phyloP scores from a whole-genome alignment of 306 rosid genomes.

The Erythrophleum fordii region DNA sequence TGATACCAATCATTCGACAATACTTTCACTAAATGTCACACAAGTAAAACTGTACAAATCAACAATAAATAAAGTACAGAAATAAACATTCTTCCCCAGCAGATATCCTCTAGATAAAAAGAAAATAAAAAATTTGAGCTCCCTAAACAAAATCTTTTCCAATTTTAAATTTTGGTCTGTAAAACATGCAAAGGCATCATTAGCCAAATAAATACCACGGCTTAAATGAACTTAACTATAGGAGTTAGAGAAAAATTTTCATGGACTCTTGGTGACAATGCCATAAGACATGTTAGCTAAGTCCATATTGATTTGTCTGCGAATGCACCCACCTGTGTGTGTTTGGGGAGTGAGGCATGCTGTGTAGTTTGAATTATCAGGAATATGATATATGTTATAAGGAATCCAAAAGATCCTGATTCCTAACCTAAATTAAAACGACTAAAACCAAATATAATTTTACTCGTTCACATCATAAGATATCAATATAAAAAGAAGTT shows the following conservation, averaged over 20 bases:
- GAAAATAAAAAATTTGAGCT: background rate
- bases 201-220: background rate
- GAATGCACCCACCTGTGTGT: background rate
- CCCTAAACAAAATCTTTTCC: background rate
- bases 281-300: background rate
- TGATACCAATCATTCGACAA: background rate
- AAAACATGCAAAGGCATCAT: background rate
- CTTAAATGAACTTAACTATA: background rate
- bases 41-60: too few species aligned
- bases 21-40: background rate
- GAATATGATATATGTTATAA: background rate
- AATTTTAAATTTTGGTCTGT: background rate
- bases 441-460: background rate
- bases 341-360: background rate
- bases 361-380: background rate
- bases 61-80: background rate
- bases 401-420: background rate
- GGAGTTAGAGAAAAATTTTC: background rate
- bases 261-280: constrained; percentile 3
- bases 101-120: background rate
- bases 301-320: background rate
- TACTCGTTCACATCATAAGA: background rate
- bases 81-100: too few species aligned
- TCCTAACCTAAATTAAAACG: background rate
- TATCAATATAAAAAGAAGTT: background rate